Conservation (phyloP, 1,284 basidiomycete genomes). For the Naganishia sp. region DNA sequence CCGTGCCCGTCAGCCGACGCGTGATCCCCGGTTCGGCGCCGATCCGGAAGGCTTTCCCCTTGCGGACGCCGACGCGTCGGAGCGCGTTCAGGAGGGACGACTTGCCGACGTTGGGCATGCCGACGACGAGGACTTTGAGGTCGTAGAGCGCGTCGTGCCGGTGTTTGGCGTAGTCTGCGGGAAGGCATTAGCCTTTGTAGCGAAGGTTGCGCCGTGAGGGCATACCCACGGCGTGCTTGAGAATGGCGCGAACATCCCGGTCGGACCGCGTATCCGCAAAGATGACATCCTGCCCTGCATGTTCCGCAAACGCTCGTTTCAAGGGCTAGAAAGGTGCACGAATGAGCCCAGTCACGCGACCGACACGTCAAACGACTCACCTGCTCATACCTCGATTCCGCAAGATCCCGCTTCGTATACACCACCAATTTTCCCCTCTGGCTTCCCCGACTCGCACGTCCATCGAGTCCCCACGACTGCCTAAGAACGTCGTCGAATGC, state of each 20-base stretch:
- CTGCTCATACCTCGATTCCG: constrained; percentile 78
- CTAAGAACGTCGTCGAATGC: constrained; percentile 68
- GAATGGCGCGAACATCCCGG: constrained; percentile 55
- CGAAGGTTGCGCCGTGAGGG: constrained; percentile 5
- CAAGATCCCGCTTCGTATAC: constrained; percentile 90
- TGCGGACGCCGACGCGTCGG: constrained; percentile 81
- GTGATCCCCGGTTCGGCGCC: constrained; percentile 88
- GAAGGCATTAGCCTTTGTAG: neutral
- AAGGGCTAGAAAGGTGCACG: constrained; percentile 51
- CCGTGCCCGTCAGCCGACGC: constrained; percentile 74
- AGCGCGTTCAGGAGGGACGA: constrained; percentile 89
- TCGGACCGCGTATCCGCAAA: constrained; percentile 59
- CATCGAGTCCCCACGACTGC: constrained; percentile 40
- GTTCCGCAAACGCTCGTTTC: constrained; percentile 52
- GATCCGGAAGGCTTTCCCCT: constrained; percentile 83
- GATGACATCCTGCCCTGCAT: constrained; percentile 55
- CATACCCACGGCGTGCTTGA: constrained; percentile 55
- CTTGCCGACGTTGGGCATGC: constrained; percentile 99
- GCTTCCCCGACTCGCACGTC: constrained; percentile 45
- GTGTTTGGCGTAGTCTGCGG: constrained; percentile 33
- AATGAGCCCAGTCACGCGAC: neutral
- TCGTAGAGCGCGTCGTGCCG: constrained; percentile 62
- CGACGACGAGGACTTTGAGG: constrained; percentile 84
- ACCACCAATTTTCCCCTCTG: constrained; percentile 78
- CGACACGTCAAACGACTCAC: constrained; percentile 56